These are phyloP conservation scores for Microthyrium microscopicum DNA, from an alignment of 2,329 filamentous ascomycete species.

Conservation along the genomic window DNA sequence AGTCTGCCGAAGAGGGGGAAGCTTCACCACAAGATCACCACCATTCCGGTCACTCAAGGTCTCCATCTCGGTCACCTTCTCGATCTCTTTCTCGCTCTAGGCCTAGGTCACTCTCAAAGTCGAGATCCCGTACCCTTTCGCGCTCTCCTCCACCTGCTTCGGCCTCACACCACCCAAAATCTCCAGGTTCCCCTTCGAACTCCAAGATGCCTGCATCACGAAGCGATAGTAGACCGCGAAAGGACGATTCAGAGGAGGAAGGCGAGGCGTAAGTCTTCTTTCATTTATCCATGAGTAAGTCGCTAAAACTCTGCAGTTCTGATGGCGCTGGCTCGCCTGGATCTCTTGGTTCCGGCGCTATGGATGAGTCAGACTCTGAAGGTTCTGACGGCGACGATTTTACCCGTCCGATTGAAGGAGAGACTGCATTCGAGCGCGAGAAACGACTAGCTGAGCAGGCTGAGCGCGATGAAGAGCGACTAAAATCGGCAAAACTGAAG, in stretches of 20 bases:
- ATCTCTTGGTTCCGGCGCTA: slow-evolving; percentile 67
- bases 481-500: slow-evolving; percentile 66
- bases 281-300: slow-evolving; percentile 7
- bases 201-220: slow-evolving; percentile 16
- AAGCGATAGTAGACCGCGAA: slow-evolving; percentile 27
- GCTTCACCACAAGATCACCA: slow-evolving; percentile 26
- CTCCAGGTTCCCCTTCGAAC: slow-evolving; percentile 1
- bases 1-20: slow-evolving; percentile 34
- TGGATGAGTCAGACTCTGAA: slow-evolving; percentile 58
- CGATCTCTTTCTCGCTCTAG: slow-evolving; percentile 14
- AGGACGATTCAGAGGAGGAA: slow-evolving; percentile 52
- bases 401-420: slow-evolving; percentile 74
- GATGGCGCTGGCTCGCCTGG: slow-evolving; percentile 51
- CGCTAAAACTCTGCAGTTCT: slow-evolving; percentile 35
- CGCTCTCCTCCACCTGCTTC: too few relatives aligned
- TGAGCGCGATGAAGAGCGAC: slow-evolving; percentile 68
- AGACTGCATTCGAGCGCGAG: slow-evolving; percentile 85
- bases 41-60: slow-evolving; percentile 37
- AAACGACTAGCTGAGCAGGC: slow-evolving; percentile 77
- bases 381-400: slow-evolving; percentile 28
- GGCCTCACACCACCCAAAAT: slow-evolving; percentile 16
- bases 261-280: slow-evolving; percentile 59
- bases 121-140: neutral
- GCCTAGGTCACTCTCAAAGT: slow-evolving; percentile 21
- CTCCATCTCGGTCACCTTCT: slow-evolving; percentile 33